A percentile compares a stretch with the other conserved stretches of the same genome.
Conservation (phyloP, 2,329 filamentous ascomycete genomes). For the Nemania diffusa region DNA sequence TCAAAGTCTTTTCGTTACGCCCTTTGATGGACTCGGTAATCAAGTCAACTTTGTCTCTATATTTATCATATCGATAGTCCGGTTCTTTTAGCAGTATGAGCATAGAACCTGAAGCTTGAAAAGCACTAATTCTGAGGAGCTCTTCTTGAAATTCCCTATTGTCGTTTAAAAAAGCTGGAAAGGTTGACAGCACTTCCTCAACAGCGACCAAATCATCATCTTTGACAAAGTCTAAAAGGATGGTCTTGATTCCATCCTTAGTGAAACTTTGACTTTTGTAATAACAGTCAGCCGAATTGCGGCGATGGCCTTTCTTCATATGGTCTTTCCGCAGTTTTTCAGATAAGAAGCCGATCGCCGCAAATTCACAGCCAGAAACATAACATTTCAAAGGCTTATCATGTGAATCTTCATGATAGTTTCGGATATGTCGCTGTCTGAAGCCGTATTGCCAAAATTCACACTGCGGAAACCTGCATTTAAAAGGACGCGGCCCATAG, state of each 20-base stretch:
- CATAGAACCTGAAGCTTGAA: neutral
- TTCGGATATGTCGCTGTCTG: neutral
- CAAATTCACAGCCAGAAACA: neutral
- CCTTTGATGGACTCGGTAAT: neutral
- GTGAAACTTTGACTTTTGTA: neutral
- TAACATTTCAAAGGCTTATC: conserved; percentile 12
- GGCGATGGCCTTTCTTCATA: neutral
- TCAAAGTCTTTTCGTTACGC: neutral
- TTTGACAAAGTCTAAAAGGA: too few species aligned
- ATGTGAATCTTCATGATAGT: neutral
- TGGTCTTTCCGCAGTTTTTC: conserved; percentile 4
- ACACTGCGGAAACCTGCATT: conserved; percentile 2
- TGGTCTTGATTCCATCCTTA: neutral
- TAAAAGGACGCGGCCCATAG: conserved; percentile 9
- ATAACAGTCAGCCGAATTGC: neutral
- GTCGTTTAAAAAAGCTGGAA: too few species aligned
- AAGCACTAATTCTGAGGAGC: too few species aligned
- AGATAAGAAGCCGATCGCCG: neutral
- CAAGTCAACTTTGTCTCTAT: too few species aligned
- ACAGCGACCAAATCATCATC: too few species aligned
- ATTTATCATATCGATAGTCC: too few species aligned
- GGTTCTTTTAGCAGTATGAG: neutral
- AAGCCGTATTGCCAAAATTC: neutral
- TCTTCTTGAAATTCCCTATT: too few species aligned
- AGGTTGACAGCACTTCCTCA: too few species aligned